phyloP scores from a whole-genome alignment of 805 yeast genomes.

The Yamadazyma takamatsuzukensis region DNA sequence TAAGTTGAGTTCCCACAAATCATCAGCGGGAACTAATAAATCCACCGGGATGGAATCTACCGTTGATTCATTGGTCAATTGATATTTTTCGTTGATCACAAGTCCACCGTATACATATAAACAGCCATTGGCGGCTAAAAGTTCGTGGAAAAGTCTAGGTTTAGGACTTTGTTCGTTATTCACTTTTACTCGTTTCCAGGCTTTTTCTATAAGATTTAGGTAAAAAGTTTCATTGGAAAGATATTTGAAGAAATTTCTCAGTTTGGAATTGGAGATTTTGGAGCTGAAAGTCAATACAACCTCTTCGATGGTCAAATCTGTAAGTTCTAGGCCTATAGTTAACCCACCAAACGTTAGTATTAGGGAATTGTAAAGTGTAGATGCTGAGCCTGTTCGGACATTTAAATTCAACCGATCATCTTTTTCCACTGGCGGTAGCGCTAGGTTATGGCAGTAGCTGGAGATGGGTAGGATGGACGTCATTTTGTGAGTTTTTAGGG shows the following conservation, averaged over 20 bases:
- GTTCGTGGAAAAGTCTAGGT: constrained; percentile 59
- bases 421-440: constrained; percentile 50
- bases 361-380: constrained; percentile 54
- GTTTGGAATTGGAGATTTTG: constrained; percentile 25
- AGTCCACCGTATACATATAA: constrained; percentile 68
- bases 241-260: constrained; percentile 29
- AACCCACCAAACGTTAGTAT: constrained; percentile 69
- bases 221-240: constrained; percentile 64
- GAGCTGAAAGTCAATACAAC: constrained; percentile 36
- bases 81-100: constrained; percentile 14
- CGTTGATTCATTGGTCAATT: constrained; percentile 4
- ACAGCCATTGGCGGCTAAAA: constrained; percentile 46
- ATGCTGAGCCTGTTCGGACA: constrained; percentile 66
- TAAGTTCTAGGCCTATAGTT: constrained; percentile 51
- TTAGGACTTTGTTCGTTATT: constrained; percentile 22
- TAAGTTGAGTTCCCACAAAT: constrained; percentile 65
- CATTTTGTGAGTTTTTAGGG: constrained; percentile 31
- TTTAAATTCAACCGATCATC: constrained; percentile 55
- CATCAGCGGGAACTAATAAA: constrained; percentile 49
- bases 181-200: constrained; percentile 48
- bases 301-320: constrained; percentile 34
- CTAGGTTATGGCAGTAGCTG: constrained; percentile 54
- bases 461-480: constrained; percentile 62
- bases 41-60: constrained; percentile 13
- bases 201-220: constrained; percentile 54